Percentiles rank a stretch among this genome's conserved stretches.
Evolutionary conservation across 2,329 filamentous ascomycete species (phyloP).

Genomic region (Clonostachys byssicola): DNA sequence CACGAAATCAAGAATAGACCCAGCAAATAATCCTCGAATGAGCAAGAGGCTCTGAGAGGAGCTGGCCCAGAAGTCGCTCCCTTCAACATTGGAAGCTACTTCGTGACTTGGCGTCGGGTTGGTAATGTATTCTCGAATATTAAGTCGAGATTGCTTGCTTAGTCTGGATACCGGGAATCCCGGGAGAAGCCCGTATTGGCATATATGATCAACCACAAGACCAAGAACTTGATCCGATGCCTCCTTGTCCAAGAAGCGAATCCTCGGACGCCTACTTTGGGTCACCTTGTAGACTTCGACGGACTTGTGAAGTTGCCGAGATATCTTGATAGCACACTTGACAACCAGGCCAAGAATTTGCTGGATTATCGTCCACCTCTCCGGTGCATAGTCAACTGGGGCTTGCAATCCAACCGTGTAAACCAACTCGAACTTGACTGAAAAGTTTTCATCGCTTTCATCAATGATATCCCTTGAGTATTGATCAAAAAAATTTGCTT

Average conservation of each 20-base stretch:
- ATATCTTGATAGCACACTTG: slow-evolving; percentile 22
- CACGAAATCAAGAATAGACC: slow-evolving; percentile 53
- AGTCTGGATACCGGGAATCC: not conserved
- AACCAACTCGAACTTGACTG: slow-evolving; percentile 50
- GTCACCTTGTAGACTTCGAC: slow-evolving; percentile 41
- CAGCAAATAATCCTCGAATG: slow-evolving; percentile 58
- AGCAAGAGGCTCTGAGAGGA: slow-evolving; percentile 29
- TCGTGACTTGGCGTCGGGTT: not conserved
- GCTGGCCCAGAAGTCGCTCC: not conserved
- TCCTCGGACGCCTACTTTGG: slow-evolving; percentile 42
- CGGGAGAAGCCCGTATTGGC: slow-evolving; percentile 14
- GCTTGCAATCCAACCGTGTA: slow-evolving; percentile 48
- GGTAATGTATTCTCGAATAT: not conserved
- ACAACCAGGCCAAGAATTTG: slow-evolving; percentile 32
- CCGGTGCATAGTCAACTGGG: slow-evolving; percentile 45
- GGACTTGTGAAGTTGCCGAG: slow-evolving; percentile 13
- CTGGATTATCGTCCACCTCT: slow-evolving; percentile 43
- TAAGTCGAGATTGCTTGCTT: not conserved
- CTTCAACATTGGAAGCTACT: not conserved
- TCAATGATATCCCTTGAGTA: slow-evolving; percentile 58
- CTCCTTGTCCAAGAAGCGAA: slow-evolving; percentile 49
- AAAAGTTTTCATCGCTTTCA: slow-evolving; percentile 55
- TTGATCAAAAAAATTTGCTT: slow-evolving; percentile 12
- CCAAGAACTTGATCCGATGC: slow-evolving; percentile 31
- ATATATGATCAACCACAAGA: slow-evolving; percentile 22